Base-by-base conservation (phyloP, 345 rosid species). In the Rhodamnia rubescens region DNA sequence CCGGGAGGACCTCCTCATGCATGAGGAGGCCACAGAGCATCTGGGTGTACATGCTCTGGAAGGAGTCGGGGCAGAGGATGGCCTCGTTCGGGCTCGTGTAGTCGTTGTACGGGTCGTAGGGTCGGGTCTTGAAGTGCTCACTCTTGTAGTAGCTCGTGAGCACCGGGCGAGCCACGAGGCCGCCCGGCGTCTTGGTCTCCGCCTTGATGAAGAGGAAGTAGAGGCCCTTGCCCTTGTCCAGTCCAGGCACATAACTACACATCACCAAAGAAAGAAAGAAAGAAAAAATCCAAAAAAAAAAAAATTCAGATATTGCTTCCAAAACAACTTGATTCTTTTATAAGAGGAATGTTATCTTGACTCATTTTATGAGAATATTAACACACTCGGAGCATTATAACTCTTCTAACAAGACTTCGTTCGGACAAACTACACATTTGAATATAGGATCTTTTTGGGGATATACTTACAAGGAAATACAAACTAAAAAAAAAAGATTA, bases 61-160 rank as follows among this genome's bases (percentile, higher is more conserved):
- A 87, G 47, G 90, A 85, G 82, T 90, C 92, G 1, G 84, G 40
- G 57, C 92, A 90, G 42, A 90, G 92, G 64, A 90, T 86, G 29
- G 92, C 61, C 83, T 88, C 90, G 42, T 81, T 88, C 15, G 92
- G 92, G 88, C 92, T 90, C 8, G 92, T 90, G 88, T 84, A 84
- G 61, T 84, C 87, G 50, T 87, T 88, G 87, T 90, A 88, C 1
- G 92, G 92, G 50, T 90, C 92, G 26, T 84, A 83, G 10, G 92
- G 92, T 52, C 92, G 83, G 83, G 42, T 87, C 88, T 83, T 88
- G 88, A 90, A 90, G 56, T 87, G 88, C 11, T 88, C 88, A 16
- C 90, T 88, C 49, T 87, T 90, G 88, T 90, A 90, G 86, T 88
- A 89, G 86, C 92, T 90, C 9, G 92, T 90, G 59, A 90, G 92